Percentiles rank a stretch among this genome's conserved stretches.
These are phyloP conservation scores for Candida chauliodis DNA, from an alignment of 805 yeast genomes.

Conservation along the genomic window DNA sequence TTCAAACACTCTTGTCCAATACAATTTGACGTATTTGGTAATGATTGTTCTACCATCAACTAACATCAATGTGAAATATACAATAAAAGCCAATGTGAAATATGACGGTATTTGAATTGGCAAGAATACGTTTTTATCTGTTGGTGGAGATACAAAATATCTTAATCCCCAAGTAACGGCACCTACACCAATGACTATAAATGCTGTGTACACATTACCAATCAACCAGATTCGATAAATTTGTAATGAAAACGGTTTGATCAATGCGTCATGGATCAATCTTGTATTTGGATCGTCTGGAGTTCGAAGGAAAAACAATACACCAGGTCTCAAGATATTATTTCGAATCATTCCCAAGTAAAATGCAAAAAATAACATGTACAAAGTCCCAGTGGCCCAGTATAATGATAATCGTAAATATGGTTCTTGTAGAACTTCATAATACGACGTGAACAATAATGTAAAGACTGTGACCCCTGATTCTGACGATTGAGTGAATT, in stretches of 20 bases:
- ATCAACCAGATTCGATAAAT: slow-evolving; percentile 69
- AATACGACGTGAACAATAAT: slow-evolving; percentile 21
- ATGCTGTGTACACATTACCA: slow-evolving; percentile 67
- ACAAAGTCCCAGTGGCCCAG: slow-evolving; percentile 77
- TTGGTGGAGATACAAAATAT: slow-evolving; percentile 18
- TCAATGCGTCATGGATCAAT: slow-evolving; percentile 80
- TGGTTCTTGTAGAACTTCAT: slow-evolving; percentile 15
- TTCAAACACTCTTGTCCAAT: slow-evolving; percentile 63
- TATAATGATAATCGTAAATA: slow-evolving; percentile 24
- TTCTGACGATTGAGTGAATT: slow-evolving; percentile 11
- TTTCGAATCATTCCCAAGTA: slow-evolving; percentile 81
- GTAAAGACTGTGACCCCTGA: slow-evolving; percentile 11
- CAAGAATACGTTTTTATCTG: slow-evolving; percentile 18
- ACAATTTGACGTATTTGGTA: slow-evolving; percentile 37
- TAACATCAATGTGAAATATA: slow-evolving; percentile 1
- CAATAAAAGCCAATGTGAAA: slow-evolving; percentile 3
- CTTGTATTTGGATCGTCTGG: slow-evolving; percentile 92
- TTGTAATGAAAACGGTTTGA: slow-evolving; percentile 71
- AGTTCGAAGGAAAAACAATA: slow-evolving; percentile 83
- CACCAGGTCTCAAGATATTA: slow-evolving; percentile 78
- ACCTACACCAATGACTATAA: slow-evolving; percentile 76
- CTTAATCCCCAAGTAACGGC: slow-evolving; percentile 50
- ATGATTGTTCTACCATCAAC: slow-evolving; percentile 7
- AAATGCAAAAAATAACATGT: slow-evolving; percentile 84
- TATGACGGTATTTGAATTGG: slow-evolving; percentile 20